A percentile compares a stretch with the other conserved stretches of the same genome.
Evolutionary conservation across 1,284 basidiomycete genomes (phyloP).

Genomic region (Puccinia triticina): DNA sequence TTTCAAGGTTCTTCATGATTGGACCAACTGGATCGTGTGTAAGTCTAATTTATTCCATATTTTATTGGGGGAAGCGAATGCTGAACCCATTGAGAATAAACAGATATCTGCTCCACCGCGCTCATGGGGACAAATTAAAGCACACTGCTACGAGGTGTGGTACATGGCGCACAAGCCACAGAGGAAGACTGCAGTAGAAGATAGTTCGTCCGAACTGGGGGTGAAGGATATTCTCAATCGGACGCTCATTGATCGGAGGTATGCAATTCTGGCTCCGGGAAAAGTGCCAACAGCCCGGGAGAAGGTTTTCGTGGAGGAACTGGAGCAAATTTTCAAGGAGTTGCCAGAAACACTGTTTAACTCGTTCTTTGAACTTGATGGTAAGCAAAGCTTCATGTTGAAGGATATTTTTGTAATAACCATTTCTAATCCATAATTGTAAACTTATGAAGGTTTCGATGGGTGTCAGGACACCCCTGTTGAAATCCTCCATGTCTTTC

Average conservation of each 20-base stretch:
- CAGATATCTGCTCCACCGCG: no score
- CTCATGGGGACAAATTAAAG: no score
- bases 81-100: neutral
- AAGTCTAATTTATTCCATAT: neutral
- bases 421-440: no score
- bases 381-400: neutral
- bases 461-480: neutral
- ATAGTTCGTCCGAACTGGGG: neutral
- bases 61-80: neutral
- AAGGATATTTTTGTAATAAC: no score
- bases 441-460: neutral
- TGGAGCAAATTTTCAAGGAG: neutral
- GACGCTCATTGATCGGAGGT: neutral
- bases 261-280: neutral
- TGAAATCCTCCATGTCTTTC: slow-evolving; percentile 4
- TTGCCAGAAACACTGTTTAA: neutral
- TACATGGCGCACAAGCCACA: neutral
- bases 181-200: neutral
- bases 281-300: neutral
- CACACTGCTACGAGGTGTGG: no score
- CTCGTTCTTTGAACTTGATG: neutral
- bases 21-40: neutral
- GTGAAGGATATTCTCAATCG: neutral
- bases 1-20: neutral
- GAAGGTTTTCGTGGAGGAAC: neutral